Percentiles rank a stretch among this genome's conserved stretches.
Conservation (phyloP, 495 filamentous ascomycete species). For the Physcia stellaris region DNA sequence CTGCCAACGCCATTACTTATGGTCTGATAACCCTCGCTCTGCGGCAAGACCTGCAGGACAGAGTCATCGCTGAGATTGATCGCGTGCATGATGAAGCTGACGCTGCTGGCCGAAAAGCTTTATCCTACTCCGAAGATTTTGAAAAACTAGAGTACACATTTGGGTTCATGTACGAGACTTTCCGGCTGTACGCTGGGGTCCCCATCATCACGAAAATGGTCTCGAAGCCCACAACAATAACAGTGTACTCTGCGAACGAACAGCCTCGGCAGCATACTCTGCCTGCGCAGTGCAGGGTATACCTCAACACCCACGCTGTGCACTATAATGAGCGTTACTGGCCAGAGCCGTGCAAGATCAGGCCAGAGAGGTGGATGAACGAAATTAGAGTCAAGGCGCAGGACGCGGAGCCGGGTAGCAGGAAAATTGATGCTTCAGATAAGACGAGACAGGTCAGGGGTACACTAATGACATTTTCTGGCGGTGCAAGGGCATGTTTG, state of each 20-base stretch:
- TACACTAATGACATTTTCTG: constrained; percentile 15
- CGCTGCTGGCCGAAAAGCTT: no score
- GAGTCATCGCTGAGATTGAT: not conserved
- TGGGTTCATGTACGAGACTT: constrained; percentile 20
- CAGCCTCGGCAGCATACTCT: not conserved
- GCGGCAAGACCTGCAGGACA: constrained; percentile 1
- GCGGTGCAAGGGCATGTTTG: constrained; percentile 13
- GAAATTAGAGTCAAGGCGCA: not conserved
- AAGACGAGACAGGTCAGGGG: constrained; percentile 27
- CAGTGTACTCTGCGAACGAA: not conserved
- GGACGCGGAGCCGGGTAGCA: not conserved
- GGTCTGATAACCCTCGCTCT: constrained; percentile 1
- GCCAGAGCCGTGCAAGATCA: constrained; percentile 5
- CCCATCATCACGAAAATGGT: constrained; percentile 25
- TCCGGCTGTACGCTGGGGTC: constrained; percentile 30
- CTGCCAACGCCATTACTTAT: constrained; percentile 21
- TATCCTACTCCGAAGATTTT: constrained; percentile 2
- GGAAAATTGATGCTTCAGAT: not conserved
- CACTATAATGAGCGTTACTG: constrained; percentile 18
- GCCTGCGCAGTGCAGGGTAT: not conserved
- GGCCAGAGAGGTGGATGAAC: constrained; percentile 14
- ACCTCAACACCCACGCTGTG: constrained; percentile 4
- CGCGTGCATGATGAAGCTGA: constrained; percentile 44
- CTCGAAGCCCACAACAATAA: constrained; percentile 4
- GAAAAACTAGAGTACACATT: constrained; percentile 1